phyloP scores from a whole-genome alignment of 176 grass and related monocot species.

The Aegilops tauschii region DNA sequence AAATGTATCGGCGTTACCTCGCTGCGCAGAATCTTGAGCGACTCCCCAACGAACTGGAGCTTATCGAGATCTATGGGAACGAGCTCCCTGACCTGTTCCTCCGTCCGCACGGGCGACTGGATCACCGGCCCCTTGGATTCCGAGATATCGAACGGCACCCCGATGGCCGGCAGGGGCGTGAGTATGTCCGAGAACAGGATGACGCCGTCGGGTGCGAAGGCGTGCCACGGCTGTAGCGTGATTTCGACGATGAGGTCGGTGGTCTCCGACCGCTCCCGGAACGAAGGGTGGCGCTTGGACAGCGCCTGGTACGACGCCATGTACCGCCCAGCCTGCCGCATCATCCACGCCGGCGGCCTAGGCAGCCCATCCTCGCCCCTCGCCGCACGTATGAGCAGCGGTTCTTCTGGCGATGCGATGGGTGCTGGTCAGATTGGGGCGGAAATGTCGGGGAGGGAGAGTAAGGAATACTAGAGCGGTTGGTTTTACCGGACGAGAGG shows the following conservation, averaged over 20 bases:
- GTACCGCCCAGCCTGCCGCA: slow-evolving; percentile 97
- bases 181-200: slow-evolving; percentile 98
- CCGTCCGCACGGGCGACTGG: slow-evolving; percentile 60
- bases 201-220: slow-evolving; percentile 91
- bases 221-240: slow-evolving; percentile 84
- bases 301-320: slow-evolving; percentile 90
- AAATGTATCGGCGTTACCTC: slow-evolving; percentile 61
- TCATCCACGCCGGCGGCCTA: slow-evolving; percentile 96
- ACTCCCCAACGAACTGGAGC: slow-evolving; percentile 88
- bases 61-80: slow-evolving; percentile 74
- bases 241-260: slow-evolving; percentile 93
- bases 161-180: slow-evolving; percentile 86
- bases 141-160: slow-evolving; percentile 92
- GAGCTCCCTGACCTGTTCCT: slow-evolving; percentile 66
- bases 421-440: slow-evolving; percentile 22
- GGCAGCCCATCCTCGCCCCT: slow-evolving; percentile 58
- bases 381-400: slow-evolving; percentile 76
- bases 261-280: slow-evolving; percentile 88
- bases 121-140: slow-evolving; percentile 86
- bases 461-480: not conserved
- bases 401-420: slow-evolving; percentile 55
- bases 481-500: slow-evolving; percentile 40
- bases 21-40: slow-evolving; percentile 70
- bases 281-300: slow-evolving; percentile 85
- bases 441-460: slow-evolving; percentile 9